Evolutionary conservation across 2,329 filamentous ascomycete species (phyloP), one percentile per base, ranked within the genome.

Genomic region (Trichoderma sp.): DNA sequence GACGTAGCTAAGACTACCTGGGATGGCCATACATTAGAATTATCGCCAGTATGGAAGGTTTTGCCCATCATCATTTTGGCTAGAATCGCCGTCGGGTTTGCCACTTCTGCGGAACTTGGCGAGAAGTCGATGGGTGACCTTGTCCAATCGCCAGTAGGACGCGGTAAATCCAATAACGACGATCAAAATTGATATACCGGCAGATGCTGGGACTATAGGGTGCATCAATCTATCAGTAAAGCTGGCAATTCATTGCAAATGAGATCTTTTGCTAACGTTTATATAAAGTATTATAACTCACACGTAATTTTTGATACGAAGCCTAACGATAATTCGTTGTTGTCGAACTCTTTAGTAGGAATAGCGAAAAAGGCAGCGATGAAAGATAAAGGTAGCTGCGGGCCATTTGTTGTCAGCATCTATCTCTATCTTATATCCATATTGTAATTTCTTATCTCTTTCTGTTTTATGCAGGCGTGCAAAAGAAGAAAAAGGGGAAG

Each of bases 291-390:
- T 6, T 1, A 18, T 24, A 11, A 29, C 65, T 68, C 16, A 68
- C 65, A 68, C 2, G 65, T 68, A 16, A 68, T 35, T 5, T 5
- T 35, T 18, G 65, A 68, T 1, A 68, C 65, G 2, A 35, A 68
- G 4, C 45, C n/a, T 18, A 68, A 11, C 9, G 65, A 18, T 24
- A 56, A 27, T 1, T 3, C 18, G 5, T 21, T 11, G 4, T 4
- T 12, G 16, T 9, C 35, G 7, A 68, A 56, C 1, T 68, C 65
- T 18, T 68, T 56, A 8, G 45, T 16, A 2, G 65, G 65, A 5
- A 68, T 68, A 1, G 65, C 65, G 9, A 68, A 68, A 7, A 68
- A 68, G 3, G 65, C 65, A 9, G 65, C 65, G 29, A 68, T 68
- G n/a, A 68, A 68, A 27, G 65, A 68, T 1, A 68, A 7, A 6